Conservation (phyloP, 2,329 filamentous ascomycete species). For the Colletotrichum eleusines region DNA sequence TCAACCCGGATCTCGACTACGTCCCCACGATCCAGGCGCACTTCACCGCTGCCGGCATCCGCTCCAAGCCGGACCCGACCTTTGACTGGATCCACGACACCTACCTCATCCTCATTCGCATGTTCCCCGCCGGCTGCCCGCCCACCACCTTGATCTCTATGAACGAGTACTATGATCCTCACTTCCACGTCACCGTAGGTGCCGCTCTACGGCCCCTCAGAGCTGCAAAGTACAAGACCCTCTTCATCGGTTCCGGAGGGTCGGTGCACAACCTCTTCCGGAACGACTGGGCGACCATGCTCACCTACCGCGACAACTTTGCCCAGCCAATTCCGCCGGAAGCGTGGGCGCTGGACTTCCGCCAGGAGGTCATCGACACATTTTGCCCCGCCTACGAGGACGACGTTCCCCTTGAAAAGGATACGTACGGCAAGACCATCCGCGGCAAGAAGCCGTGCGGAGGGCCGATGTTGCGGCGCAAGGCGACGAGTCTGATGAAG, state of each 20-base stretch:
- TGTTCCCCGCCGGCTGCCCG: slow-evolving; percentile 75
- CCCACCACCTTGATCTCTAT: slow-evolving; percentile 65
- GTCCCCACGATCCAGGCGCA: slow-evolving; percentile 60
- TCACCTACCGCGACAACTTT: slow-evolving; percentile 72
- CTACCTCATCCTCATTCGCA: slow-evolving; percentile 75
- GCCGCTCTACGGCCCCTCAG: slow-evolving; percentile 67
- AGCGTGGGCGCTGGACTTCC: slow-evolving; percentile 72
- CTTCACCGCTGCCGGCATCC: slow-evolving; percentile 66
- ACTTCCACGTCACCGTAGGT: slow-evolving; percentile 66
- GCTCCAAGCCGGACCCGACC: slow-evolving; percentile 61
- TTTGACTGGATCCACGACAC: slow-evolving; percentile 83
- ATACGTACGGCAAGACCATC: slow-evolving; percentile 27
- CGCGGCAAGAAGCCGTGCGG: slow-evolving; percentile 46
- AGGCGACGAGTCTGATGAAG: slow-evolving; percentile 74
- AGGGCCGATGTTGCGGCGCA: slow-evolving; percentile 66
- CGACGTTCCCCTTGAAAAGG: slow-evolving; percentile 60
- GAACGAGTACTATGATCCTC: slow-evolving; percentile 56
- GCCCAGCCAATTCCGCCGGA: slow-evolving; percentile 70
- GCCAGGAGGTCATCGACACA: slow-evolving; percentile 64
- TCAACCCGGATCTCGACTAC: slow-evolving; percentile 69
- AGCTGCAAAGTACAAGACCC: slow-evolving; percentile 53
- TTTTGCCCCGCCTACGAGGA: slow-evolving; percentile 50
- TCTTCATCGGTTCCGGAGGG: slow-evolving; percentile 71
- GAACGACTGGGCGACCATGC: slow-evolving; percentile 74
- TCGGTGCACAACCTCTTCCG: slow-evolving; percentile 79